phyloP scores from a whole-genome alignment of 805 yeast species.

The Saccharomyces eubayanus region DNA sequence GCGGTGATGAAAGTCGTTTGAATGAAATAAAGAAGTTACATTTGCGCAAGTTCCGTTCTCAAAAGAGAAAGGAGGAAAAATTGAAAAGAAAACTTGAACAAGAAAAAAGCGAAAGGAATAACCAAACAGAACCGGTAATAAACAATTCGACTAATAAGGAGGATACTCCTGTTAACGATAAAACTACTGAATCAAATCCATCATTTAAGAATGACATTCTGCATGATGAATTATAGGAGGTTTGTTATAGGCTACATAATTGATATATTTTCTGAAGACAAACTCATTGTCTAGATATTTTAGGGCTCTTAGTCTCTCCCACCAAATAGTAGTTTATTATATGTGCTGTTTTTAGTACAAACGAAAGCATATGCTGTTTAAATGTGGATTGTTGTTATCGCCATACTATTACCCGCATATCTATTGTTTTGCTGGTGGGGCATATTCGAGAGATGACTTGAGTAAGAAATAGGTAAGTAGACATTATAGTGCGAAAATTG shows the following conservation, averaged over 20 bases:
- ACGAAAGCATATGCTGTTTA: neutral
- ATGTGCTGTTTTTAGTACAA: neutral
- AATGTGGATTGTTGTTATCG: neutral
- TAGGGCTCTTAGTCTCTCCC: neutral
- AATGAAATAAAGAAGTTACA: slow-evolving; percentile 25
- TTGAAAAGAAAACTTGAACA: slow-evolving; percentile 9
- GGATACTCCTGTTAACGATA: neutral
- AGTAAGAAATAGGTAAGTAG: neutral
- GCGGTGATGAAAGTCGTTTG: slow-evolving; percentile 24
- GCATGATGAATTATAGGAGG: neutral
- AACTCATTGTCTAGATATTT: neutral
- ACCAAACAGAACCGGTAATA: neutral
- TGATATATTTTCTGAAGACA: neutral
- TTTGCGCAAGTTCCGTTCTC: slow-evolving; percentile 19
- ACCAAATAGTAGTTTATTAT: neutral
- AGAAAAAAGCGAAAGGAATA: neutral
- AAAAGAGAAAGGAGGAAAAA: slow-evolving; percentile 23
- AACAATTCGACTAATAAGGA: neutral
- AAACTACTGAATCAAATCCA: neutral
- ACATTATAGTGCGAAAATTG: neutral
- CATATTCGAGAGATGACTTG: neutral
- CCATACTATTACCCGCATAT: neutral
- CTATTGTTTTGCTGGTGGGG: neutral
- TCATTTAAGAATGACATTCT: neutral
- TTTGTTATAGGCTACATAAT: neutral